These are phyloP conservation scores for Alloascoidea hylecoeti DNA, from an alignment of 805 yeast species.

Conservation along the genomic window DNA sequence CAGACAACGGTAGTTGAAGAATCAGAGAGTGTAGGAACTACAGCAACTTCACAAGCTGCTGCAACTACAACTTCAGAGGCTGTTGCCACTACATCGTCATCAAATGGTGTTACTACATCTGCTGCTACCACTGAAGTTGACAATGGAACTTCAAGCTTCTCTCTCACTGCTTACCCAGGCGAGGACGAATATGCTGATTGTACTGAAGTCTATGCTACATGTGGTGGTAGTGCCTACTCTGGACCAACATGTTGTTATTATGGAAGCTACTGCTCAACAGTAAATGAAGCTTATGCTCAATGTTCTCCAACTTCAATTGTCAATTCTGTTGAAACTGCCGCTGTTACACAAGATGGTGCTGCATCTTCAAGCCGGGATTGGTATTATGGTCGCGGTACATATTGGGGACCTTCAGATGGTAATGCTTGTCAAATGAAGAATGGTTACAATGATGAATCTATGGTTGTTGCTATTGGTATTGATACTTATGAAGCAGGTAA, in stretches of 20 bases:
- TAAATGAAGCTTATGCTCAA: neutral
- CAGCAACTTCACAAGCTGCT: neutral
- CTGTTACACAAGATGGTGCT: neutral
- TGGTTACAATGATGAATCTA: neutral
- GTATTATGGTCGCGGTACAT: neutral
- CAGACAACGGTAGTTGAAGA: neutral
- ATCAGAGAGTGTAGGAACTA: no score
- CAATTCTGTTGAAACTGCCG: no score
- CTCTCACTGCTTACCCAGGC: neutral
- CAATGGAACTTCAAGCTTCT: no score
- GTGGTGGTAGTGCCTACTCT: neutral
- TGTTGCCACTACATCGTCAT: neutral
- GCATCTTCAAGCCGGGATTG: neutral
- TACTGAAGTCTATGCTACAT: neutral
- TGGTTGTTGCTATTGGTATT: neutral
- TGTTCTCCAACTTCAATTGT: neutral
- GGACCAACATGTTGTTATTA: neutral
- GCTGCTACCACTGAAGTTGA: no score
- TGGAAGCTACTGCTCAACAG: neutral
- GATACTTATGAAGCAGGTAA: neutral
- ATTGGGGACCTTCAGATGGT: neutral
- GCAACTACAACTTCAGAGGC: neutral
- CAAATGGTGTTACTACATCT: neutral
- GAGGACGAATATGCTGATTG: neutral
- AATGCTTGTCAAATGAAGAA: constrained; percentile 1